Conservation (phyloP, 2,329 filamentous ascomycete genomes). For the Pleoardoris graminearum region DNA sequence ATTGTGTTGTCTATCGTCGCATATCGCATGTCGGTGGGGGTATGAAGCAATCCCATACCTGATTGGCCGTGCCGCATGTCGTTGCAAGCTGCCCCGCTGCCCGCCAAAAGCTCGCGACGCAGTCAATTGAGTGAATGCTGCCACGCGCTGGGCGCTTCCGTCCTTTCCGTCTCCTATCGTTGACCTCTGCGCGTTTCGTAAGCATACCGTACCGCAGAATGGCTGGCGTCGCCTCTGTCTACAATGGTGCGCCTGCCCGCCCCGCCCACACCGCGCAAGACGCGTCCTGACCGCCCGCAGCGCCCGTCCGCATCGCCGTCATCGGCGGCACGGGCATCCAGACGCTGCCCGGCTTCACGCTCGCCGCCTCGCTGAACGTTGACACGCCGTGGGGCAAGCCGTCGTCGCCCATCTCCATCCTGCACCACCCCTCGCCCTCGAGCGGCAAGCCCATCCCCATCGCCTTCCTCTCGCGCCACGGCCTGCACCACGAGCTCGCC, state of each 20-base stretch:
- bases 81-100: conserved; percentile 3
- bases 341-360: conserved; percentile 82
- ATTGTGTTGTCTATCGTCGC: no score
- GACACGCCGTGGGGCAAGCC: conserved; percentile 88
- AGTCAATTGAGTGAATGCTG: not conserved
- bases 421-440: conserved; percentile 79
- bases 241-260: conserved; percentile 28
- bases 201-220: conserved; percentile 14
- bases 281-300: conserved; percentile 34
- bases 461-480: conserved; percentile 93
- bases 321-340: conserved; percentile 82
- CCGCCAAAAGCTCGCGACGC: not conserved
- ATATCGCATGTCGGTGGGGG: no score
- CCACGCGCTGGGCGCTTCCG: not conserved
- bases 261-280: not conserved
- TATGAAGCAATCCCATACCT: not conserved
- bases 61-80: not conserved
- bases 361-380: conserved; percentile 76
- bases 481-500: conserved; percentile 81
- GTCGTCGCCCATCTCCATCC: conserved; percentile 77
- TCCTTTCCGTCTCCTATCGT: not conserved
- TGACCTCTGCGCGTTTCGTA: conserved; percentile 5
- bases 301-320: conserved; percentile 55
- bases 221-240: conserved; percentile 37
- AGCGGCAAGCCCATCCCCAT: conserved; percentile 64